These are phyloP conservation scores for Hymenochaete sp. DNA, from an alignment of 1,284 basidiomycete species.

Conservation along the genomic window DNA sequence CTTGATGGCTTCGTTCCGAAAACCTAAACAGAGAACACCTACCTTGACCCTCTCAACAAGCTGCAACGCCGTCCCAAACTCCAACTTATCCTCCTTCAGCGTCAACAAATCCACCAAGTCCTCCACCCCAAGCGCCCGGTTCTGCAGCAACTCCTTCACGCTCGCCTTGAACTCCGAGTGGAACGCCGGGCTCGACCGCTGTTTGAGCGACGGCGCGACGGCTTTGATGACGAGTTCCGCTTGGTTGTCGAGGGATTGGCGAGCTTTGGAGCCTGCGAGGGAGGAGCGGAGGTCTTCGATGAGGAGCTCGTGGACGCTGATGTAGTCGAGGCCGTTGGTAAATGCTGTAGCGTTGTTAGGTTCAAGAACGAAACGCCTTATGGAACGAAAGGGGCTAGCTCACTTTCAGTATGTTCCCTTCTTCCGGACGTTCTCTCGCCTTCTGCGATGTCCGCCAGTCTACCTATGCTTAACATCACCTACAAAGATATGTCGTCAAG, in stretches of 20 bases:
- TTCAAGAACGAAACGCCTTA: background rate
- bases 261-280: slow-evolving; percentile 39
- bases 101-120: slow-evolving; percentile 64
- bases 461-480: slow-evolving; percentile 88
- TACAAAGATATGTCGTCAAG: no score
- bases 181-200: slow-evolving; percentile 36
- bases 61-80: slow-evolving; percentile 58
- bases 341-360: slow-evolving; percentile 40
- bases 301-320: slow-evolving; percentile 62
- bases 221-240: slow-evolving; percentile 50
- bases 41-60: slow-evolving; percentile 51
- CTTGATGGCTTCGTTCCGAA: no score
- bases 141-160: slow-evolving; percentile 57
- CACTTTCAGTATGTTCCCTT: background rate
- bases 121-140: slow-evolving; percentile 58
- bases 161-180: slow-evolving; percentile 54
- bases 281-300: slow-evolving; percentile 48
- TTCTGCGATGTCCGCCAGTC: slow-evolving; percentile 76
- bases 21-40: slow-evolving; percentile 18
- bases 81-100: slow-evolving; percentile 54
- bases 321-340: slow-evolving; percentile 66
- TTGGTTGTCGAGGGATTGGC: slow-evolving; percentile 59
- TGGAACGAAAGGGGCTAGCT: no score
- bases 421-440: slow-evolving; percentile 31
- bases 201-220: slow-evolving; percentile 42